phyloP scores from a whole-genome alignment of 768 basidiomycete species.

The Podaxis sp. region DNA sequence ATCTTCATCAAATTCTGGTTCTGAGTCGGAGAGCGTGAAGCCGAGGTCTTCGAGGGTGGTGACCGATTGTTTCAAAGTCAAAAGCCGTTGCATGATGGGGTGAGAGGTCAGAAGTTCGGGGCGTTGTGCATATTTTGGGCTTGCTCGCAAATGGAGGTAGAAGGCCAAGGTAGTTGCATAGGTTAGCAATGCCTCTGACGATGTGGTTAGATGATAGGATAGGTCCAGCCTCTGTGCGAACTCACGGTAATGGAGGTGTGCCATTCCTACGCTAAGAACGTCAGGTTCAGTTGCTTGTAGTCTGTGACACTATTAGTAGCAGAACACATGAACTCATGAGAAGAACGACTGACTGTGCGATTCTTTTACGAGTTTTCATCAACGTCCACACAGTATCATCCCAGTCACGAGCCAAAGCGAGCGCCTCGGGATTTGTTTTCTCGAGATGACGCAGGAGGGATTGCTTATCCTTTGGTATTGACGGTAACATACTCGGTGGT shows the following conservation, averaged over 20 bases:
- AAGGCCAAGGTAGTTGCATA: constrained; percentile 91
- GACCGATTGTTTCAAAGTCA: constrained; percentile 82
- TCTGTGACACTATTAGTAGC: constrained; percentile 33
- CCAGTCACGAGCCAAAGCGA: constrained; percentile 85
- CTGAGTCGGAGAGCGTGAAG: constrained; percentile 54
- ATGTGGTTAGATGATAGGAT: not conserved
- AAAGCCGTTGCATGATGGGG: constrained; percentile 73
- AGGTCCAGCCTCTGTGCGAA: constrained; percentile 16
- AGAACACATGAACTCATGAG: not conserved
- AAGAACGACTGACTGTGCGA: constrained; percentile 48
- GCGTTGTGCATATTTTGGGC: constrained; percentile 58
- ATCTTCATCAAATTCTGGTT: constrained; percentile 45
- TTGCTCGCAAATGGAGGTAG: constrained; percentile 84
- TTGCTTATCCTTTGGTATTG: constrained; percentile 56
- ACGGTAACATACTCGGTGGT: constrained; percentile 30
- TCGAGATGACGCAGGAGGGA: constrained; percentile 66
- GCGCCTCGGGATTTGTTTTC: constrained; percentile 72
- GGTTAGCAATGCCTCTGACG: constrained; percentile 82
- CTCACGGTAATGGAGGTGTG: constrained; percentile 89
- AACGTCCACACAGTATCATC: constrained; percentile 63
- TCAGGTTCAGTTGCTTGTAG: constrained; percentile 48
- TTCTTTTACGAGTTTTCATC: constrained; percentile 48
- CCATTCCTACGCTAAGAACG: constrained; percentile 62
- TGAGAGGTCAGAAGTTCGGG: constrained; percentile 65
- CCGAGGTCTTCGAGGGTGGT: constrained; percentile 83